Base-by-base conservation (phyloP, 805 yeast genomes). In the Yarrowia keelungensis region DNA sequence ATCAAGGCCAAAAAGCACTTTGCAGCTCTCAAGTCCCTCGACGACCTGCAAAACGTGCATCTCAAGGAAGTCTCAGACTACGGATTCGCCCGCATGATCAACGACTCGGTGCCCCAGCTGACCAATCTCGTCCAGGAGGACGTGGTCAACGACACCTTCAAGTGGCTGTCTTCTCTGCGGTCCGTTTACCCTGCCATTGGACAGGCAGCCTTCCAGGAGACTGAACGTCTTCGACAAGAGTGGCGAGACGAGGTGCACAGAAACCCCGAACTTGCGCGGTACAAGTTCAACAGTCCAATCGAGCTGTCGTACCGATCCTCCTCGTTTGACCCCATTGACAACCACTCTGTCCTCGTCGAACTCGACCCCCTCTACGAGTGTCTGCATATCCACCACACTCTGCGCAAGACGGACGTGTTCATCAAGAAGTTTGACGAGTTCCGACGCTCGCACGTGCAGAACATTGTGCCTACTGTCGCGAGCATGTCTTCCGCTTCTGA, bases 231-330 rank as follows among this genome's bases (percentile, higher is more conserved):
- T 75, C 85, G 89, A 64, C 80, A 82, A 15, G 81, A 82, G 47
- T 91, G 96, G 94, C 81, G 82, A 43, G 71, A 76, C 2, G 79
- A 80, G 71, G 86, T 84, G 70, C 74, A 79, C 8, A 75, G 79
- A 9, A 83, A 84, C 69, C 79, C 78, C 5, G 80, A 81, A 41
- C 81, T 88, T 64, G 76, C 81, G 4, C 79, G 84, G 8, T 91
- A 86, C 76, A 87, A 89, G 73, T 84, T 94, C 72, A 93, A 93
- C 76, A 90, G 97, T 0, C 90, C 97, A 0, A 90, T 93, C 5
- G 98, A 94, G 76, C 77, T 85, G 8, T 86, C 97, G 8, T 81
- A 92, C 75, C 82, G 98, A 73, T 87, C 86, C 54, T 81, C 80
- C 71, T 83, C 69, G 14, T 67, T 84, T 69, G 82, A 84, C 72